Base-by-base conservation (phyloP, 2,329 filamentous ascomycete genomes). In the Pyricularia pennisetigena region DNA sequence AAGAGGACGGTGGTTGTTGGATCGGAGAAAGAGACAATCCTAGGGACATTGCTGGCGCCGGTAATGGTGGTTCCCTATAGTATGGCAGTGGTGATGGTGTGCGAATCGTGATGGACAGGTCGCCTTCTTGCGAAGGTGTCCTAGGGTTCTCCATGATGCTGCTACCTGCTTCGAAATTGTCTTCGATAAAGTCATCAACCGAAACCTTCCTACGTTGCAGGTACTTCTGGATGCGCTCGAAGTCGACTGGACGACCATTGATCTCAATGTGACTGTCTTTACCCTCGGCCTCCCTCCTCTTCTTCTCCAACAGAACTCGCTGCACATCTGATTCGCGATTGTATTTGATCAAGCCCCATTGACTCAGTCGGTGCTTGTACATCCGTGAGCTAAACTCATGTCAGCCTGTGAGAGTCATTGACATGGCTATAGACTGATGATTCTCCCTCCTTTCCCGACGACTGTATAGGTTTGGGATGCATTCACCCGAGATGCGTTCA, bases 291-390 rank as follows among this genome's bases (percentile, higher is more conserved):
- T 68, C 67, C 23, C 67, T 26, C 62, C 57, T 28, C 32, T 57
- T 64, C 12, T 68, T 68, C 32, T 64, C 28, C 16, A 29, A 23
- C 24, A 68, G 35, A 16, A 68, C 64, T 26, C 20, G 23, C 26
- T 64, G 67, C 9, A 68, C 67, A 16, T 68, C 67, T 4, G 67
- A 35, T 35, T 68, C 67, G 26, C 57, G 41, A 14, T 68, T 68
- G 35, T 68, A 64, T 41, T 68, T 68, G 61, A 68, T 59, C 24
- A 64, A 35, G n/a, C 67, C 67, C 67, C 67, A 68, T 30, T 68
- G 67, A 29, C 32, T 64, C 1, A 68, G 26, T 20, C 67, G 67
- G 29, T 68, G 59, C 61, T 68, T 68, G 67, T 68, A 68, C 67
- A 68, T 68, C 24, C 65, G 65, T 14, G 65, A 35, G n/a, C 65